Evolutionary conservation across 2,329 filamentous ascomycete species (phyloP).

Genomic region (Lasiodiplodia sp.): DNA sequence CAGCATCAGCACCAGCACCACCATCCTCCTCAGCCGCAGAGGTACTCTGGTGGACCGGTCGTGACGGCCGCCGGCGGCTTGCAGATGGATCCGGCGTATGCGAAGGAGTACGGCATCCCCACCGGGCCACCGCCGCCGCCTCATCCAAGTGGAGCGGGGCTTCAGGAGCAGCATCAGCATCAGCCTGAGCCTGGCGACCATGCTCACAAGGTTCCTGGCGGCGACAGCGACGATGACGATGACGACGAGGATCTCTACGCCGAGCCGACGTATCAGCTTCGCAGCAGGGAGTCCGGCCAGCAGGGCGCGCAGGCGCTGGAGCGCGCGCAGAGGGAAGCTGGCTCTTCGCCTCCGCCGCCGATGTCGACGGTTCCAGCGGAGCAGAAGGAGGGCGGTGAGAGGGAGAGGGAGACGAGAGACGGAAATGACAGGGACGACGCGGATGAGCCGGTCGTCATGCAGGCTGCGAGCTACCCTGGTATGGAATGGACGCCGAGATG

Average conservation of each 20-base stretch:
- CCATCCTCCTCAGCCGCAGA: neutral
- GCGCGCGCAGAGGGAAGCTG: slow-evolving; percentile 2
- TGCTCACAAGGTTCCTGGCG: neutral
- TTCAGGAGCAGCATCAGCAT: neutral
- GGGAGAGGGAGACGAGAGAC: slow-evolving; percentile 33
- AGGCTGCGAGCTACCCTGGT: slow-evolving; percentile 72
- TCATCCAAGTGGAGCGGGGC: neutral
- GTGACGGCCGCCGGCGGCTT: neutral
- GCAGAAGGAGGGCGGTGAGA: slow-evolving; percentile 6
- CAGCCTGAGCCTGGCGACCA: too few relatives aligned
- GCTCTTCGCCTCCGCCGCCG: neutral
- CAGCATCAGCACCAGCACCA: neutral
- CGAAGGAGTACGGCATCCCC: slow-evolving; percentile 17
- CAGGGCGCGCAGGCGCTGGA: slow-evolving; percentile 21
- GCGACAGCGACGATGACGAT: slow-evolving; percentile 5
- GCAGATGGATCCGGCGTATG: slow-evolving; percentile 20
- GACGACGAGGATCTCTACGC: slow-evolving; percentile 22
- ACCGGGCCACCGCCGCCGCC: neutral
- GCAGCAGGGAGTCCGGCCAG: slow-evolving; percentile 35
- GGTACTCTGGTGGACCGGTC: neutral
- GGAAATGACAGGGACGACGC: slow-evolving; percentile 44
- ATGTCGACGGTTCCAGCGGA: slow-evolving; percentile 39
- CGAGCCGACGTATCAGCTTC: slow-evolving; percentile 38
- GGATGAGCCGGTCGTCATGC: slow-evolving; percentile 64
- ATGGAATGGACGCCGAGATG: slow-evolving; percentile 71